These are phyloP conservation scores for Sanghuangporus sanghuang DNA, from an alignment of 1,284 basidiomycete genomes.

Conservation along the genomic window DNA sequence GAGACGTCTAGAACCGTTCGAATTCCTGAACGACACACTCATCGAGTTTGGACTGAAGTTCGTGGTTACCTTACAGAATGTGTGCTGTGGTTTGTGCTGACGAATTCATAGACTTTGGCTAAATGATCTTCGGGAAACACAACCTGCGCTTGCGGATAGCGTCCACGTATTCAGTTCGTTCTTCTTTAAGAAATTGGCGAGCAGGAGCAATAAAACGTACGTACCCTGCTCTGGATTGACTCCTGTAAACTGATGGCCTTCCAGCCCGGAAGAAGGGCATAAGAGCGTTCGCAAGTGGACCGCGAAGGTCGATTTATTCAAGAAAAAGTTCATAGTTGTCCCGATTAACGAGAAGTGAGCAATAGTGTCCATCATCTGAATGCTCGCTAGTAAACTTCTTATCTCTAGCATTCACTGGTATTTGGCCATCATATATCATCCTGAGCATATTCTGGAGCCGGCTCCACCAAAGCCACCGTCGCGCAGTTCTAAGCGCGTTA, in stretches of 20 bases:
- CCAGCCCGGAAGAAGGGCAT: constrained; percentile 65
- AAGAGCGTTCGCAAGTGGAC: constrained; percentile 94
- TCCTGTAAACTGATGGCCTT: constrained; percentile 5
- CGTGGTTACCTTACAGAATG: constrained; percentile 24
- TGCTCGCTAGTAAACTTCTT: neutral
- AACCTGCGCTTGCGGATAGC: constrained; percentile 64
- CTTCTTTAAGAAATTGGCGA: constrained; percentile 87
- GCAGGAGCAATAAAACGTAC: constrained; percentile 57
- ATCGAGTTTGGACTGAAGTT: constrained; percentile 95
- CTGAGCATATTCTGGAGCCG: constrained; percentile 53
- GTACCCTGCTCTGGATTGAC: constrained; percentile 23
- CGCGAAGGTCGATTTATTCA: constrained; percentile 79
- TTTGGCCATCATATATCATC: constrained; percentile 88
- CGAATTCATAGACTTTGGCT: constrained; percentile 56
- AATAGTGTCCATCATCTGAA: constrained; percentile 2
- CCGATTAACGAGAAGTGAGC: constrained; percentile 95
- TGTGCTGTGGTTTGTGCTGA: constrained; percentile 2
- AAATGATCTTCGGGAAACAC: constrained; percentile 42
- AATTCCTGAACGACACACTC: constrained; percentile 93
- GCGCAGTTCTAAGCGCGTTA: constrained; percentile 4
- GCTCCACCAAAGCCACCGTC: constrained; percentile 28
- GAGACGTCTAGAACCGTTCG: constrained; percentile 64
- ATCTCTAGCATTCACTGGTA: constrained; percentile 88
- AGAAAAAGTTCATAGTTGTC: constrained; percentile 88
- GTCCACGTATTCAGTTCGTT: constrained; percentile 95